Conservation (phyloP, 2,329 filamentous ascomycete species). For the Exophiala aquamarina region DNA sequence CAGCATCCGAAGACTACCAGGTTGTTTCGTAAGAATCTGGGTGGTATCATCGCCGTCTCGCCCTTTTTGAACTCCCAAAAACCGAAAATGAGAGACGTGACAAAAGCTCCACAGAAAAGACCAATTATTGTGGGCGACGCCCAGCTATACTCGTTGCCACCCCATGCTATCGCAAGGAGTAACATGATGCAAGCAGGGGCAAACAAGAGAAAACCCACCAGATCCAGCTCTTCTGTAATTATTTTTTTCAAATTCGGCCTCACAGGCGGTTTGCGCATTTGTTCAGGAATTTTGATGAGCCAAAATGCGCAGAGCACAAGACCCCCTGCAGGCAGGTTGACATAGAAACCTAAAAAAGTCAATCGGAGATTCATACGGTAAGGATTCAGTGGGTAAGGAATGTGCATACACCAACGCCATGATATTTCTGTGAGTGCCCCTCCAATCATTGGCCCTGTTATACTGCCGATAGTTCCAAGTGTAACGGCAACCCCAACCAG, state of each 20-base stretch:
- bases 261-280: constrained; percentile 4
- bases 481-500: constrained; percentile 35
- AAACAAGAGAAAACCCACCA: constrained; percentile 28
- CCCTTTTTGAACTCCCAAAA: constrained; percentile 24
- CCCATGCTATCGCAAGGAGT: constrained; percentile 30
- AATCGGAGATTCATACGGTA: background rate
- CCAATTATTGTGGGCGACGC: constrained; percentile 28
- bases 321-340: constrained; percentile 42
- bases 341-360: background rate
- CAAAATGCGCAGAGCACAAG: constrained; percentile 39
- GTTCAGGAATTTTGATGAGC: constrained; percentile 34
- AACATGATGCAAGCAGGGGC: constrained; percentile 28
- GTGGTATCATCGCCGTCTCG: constrained; percentile 28
- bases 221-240: constrained; percentile 24
- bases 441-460: constrained; percentile 45
- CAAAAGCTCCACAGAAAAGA: constrained; percentile 29
- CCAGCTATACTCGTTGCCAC: constrained; percentile 27
- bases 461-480: constrained; percentile 39
- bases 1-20: constrained; percentile 17
- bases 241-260: constrained; percentile 13
- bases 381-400: background rate
- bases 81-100: constrained; percentile 33
- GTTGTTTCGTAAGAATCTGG: constrained; percentile 12
- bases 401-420: constrained; percentile 31
- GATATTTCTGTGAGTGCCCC: constrained; percentile 40